phyloP scores from a whole-genome alignment of 306 rosid genomes.

The Leucaena leucocephala region DNA sequence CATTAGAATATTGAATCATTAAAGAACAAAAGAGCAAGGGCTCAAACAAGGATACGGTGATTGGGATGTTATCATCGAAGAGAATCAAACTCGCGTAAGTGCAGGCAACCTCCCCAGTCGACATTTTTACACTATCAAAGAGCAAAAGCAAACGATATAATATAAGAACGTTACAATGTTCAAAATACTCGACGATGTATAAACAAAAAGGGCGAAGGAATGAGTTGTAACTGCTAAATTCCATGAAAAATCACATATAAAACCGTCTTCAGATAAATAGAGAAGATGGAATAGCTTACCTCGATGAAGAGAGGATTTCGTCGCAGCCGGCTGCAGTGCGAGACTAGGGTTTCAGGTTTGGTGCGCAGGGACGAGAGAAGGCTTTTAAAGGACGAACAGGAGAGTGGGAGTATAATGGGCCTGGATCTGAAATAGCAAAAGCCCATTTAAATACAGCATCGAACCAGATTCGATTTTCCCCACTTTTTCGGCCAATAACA shows the following conservation, averaged over 20 bases:
- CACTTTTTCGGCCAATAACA: too few species aligned
- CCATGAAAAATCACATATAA: neutral
- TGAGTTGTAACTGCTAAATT: neutral
- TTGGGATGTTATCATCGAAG: constrained; percentile 57
- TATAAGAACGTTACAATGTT: neutral
- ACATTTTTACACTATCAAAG: constrained; percentile 41
- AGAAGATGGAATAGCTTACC: constrained; percentile 1
- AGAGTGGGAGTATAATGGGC: constrained; percentile 1
- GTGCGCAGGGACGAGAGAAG: neutral
- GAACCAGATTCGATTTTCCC: neutral
- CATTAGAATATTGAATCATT: neutral
- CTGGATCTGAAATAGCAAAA: neutral
- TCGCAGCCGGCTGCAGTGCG: neutral
- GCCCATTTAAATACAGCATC: neutral
- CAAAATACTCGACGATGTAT: neutral
- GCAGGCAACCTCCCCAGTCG: constrained; percentile 66
- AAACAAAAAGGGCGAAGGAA: neutral
- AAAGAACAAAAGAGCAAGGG: neutral
- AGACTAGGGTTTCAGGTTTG: constrained; percentile 22
- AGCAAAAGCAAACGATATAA: neutral
- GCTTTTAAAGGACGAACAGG: neutral
- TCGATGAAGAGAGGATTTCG: neutral
- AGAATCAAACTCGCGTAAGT: constrained; percentile 61
- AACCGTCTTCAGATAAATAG: neutral
- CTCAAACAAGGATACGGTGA: constrained; percentile 57